These are phyloP conservation scores for Cladophialophora yegresii DNA, from an alignment of 2,329 filamentous ascomycete species.

Conservation along the genomic window DNA sequence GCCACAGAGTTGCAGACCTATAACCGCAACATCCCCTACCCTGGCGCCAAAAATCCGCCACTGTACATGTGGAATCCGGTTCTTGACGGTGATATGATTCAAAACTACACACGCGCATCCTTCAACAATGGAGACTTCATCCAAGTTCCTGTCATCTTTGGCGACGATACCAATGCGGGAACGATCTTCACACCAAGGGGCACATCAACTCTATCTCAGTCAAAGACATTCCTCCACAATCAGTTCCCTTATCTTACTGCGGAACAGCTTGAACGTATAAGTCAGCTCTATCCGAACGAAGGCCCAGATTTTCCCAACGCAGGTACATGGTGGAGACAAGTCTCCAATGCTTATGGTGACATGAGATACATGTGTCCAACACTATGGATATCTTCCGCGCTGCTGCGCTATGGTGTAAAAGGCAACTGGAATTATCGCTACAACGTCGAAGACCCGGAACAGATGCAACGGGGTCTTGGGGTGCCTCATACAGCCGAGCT, in stretches of 20 bases:
- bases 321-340: constrained; percentile 61
- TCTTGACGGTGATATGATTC: constrained; percentile 55
- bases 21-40: constrained; percentile 52
- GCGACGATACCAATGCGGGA: constrained; percentile 66
- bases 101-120: constrained; percentile 52
- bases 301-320: constrained; percentile 51
- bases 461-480: constrained; percentile 59
- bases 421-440: constrained; percentile 69
- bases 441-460: constrained; percentile 62
- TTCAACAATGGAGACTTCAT: constrained; percentile 55
- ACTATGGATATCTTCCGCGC: constrained; percentile 55
- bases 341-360: constrained; percentile 63
- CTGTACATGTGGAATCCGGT: constrained; percentile 56
- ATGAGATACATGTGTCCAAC: constrained; percentile 67
- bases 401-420: constrained; percentile 37
- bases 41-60: constrained; percentile 47
- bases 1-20: constrained; percentile 48
- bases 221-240: constrained; percentile 58
- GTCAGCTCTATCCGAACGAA: constrained; percentile 58
- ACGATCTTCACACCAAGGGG: constrained; percentile 60
- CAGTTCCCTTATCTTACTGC: constrained; percentile 60
- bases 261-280: constrained; percentile 55
- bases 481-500: constrained; percentile 69
- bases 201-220: constrained; percentile 52
- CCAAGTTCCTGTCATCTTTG: constrained; percentile 58